Evolutionary conservation across 371 early-diverging fungal species (phyloP), one percentile per base, ranked within the genome.

Genomic region (Chytridiales sp.): DNA sequence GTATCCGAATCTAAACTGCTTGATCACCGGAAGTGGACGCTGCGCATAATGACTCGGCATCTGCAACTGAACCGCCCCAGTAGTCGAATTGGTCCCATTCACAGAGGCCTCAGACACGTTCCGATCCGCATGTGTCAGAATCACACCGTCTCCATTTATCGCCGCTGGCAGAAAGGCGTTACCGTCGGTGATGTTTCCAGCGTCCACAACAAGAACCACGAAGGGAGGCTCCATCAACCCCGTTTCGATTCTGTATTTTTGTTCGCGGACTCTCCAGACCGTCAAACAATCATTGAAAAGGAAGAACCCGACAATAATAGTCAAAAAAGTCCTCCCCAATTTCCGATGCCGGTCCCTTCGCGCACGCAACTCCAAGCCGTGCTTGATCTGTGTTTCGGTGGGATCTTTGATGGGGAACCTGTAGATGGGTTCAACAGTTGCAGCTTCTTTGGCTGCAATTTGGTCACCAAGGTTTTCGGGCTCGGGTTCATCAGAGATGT

Each of bases 361-460:
- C 38, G 40, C 22, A 13, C 46, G 39, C 13, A 61, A 30, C 42
- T 51, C 42, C 22, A 40, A n/a, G 4, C 53, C 61, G 46, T 40
- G 34, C 19, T 17, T 47, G 51, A 53, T 42, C 27, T 61, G 61
- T 15, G 61, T 39, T 34, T 51, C 53, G 32, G 56, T 61, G 30
- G 61, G 61, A 34, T 61, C 53, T 26, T 61, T 61, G 36, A 61
- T 44, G 15, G 61, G 61, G 42, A 61, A 61, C 26, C 56, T n/a
- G 31, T 29, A 13, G 4, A 61, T 8, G 9, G 61, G 61, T 19
- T 40, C 38, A 24, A 39, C 54, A 15, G 42, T 29, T 6, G 38
- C 9, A 21, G 46, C 58, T 48, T 47, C 36, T 58, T 47, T 58
- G 1, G 47, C 48, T 36, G 36, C 40, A 26, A 49, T 36, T 59